phyloP scores from a whole-genome alignment of 2,329 filamentous ascomycete genomes.

The Penicillium sp. region DNA sequence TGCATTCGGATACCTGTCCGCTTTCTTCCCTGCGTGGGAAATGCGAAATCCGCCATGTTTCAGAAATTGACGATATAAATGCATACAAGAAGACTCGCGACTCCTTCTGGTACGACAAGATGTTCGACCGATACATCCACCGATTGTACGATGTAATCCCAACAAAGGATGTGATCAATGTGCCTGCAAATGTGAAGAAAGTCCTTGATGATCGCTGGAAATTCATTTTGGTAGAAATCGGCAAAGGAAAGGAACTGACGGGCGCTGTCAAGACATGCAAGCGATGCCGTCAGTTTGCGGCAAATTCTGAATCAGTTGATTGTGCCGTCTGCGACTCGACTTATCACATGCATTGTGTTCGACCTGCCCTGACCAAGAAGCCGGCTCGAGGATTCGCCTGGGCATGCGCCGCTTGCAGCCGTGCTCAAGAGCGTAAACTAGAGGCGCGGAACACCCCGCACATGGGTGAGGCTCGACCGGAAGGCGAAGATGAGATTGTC shows the following conservation, averaged over 20 bases:
- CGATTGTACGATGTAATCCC: conserved; percentile 97
- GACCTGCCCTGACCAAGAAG: conserved; percentile 88
- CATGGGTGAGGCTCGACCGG: conserved; percentile 54
- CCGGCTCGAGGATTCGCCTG: conserved; percentile 96
- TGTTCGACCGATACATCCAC: conserved; percentile 97
- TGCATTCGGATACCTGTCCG: conserved; percentile 97
- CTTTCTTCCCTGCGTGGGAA: conserved; percentile 90
- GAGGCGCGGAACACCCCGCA: conserved; percentile 86
- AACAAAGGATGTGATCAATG: conserved; percentile 88
- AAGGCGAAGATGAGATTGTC: conserved; percentile 64
- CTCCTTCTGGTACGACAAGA: conserved; percentile 94
- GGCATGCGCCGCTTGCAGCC: conserved; percentile 94
- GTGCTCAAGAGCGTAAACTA: conserved; percentile 89
- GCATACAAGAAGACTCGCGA: conserved; percentile 81
- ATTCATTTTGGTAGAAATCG: conserved; percentile 90
- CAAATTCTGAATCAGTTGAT: conserved; percentile 94
- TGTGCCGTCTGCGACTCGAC: conserved; percentile 93
- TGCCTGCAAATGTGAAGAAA: conserved; percentile 91
- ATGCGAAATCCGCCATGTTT: conserved; percentile 84
- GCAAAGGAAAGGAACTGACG: conserved; percentile 90
- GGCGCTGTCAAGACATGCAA: conserved; percentile 96
- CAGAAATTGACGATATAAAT: conserved; percentile 79
- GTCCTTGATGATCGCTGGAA: conserved; percentile 96
- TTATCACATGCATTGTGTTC: conserved; percentile 98
- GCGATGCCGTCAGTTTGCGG: conserved; percentile 85